These are phyloP conservation scores for Lentinula sp. DNA, from an alignment of 768 basidiomycete species.

Conservation along the genomic window DNA sequence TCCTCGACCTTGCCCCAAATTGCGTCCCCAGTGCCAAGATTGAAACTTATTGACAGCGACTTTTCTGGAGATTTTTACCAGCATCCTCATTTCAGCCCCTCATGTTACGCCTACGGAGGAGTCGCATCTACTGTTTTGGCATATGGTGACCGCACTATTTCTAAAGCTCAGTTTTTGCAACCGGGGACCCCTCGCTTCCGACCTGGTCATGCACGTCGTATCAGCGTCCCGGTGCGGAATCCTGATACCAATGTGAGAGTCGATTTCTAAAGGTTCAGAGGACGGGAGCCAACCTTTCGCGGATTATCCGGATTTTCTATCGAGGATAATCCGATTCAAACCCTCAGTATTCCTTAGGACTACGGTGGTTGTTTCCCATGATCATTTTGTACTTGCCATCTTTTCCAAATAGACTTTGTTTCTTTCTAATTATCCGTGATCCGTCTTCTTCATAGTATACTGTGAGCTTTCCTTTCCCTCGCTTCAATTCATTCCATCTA, in stretches of 20 bases:
- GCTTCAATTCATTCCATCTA: no score
- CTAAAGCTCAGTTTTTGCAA: not conserved
- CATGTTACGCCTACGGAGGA: not conserved
- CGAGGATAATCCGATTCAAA: no score
- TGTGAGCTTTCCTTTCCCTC: no score
- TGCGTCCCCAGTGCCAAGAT: not conserved
- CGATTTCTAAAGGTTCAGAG: no score
- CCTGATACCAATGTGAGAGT: not conserved
- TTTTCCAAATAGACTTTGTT: no score
- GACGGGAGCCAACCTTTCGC: no score
- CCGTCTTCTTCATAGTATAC: no score
- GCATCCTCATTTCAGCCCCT: not conserved
- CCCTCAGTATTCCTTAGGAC: no score
- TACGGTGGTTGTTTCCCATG: no score
- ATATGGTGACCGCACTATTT: not conserved
- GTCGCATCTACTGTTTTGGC: not conserved
- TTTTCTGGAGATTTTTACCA: not conserved
- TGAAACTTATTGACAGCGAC: not conserved
- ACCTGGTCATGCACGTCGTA: slow-evolving; percentile 32
- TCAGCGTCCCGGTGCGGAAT: slow-evolving; percentile 24
- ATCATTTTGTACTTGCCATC: no score
- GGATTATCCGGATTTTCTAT: no score
- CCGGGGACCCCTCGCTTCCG: slow-evolving; percentile 14
- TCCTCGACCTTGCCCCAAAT: not conserved
- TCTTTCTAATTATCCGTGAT: no score